Conservation (phyloP, 768 basidiomycete genomes). For the Xanthoconium purpureum region DNA sequence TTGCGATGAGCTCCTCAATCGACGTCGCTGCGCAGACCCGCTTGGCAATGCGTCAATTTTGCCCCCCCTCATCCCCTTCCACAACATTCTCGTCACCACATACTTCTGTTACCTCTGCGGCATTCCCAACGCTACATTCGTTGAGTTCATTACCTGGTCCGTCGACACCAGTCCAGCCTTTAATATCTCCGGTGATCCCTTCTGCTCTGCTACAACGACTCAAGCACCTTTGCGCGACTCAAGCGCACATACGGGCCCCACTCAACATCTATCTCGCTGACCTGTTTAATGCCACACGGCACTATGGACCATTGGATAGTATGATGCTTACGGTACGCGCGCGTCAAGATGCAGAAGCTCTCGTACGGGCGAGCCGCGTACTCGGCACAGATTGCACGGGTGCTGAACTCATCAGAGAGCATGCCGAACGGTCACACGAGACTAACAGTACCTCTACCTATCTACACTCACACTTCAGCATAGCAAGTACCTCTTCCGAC, state of each 20-base stretch:
- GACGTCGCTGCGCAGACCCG: slow-evolving; percentile 43
- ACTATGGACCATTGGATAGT: slow-evolving; percentile 66
- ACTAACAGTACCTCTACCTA: slow-evolving; percentile 18
- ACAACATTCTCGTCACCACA: slow-evolving; percentile 29
- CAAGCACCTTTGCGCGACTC: slow-evolving; percentile 27
- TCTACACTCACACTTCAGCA: slow-evolving; percentile 15
- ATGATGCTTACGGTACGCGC: slow-evolving; percentile 62
- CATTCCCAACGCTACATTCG: slow-evolving; percentile 18
- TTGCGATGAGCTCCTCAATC: slow-evolving; percentile 71
- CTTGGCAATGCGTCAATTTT: slow-evolving; percentile 32
- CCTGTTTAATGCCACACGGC: slow-evolving; percentile 70
- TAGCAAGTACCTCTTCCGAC: slow-evolving; percentile 22
- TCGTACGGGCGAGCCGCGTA: slow-evolving; percentile 64
- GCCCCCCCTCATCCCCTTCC: slow-evolving; percentile 29
- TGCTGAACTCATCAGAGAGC: slow-evolving; percentile 48
- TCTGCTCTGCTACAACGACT: slow-evolving; percentile 28
- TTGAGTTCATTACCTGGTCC: slow-evolving; percentile 20
- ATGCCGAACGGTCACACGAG: slow-evolving; percentile 21
- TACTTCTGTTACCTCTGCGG: slow-evolving; percentile 28
- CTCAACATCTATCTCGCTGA: slow-evolving; percentile 68
- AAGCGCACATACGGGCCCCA: slow-evolving; percentile 46
- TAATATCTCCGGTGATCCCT: slow-evolving; percentile 30
- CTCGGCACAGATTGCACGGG: slow-evolving; percentile 61
- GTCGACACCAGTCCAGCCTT: slow-evolving; percentile 22
- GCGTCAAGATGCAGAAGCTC: slow-evolving; percentile 60